Percentiles rank a stretch among this genome's conserved stretches.
These are phyloP conservation scores for Cladophialophora psammophila DNA, from an alignment of 2,329 filamentous ascomycete genomes.

Conservation along the genomic window DNA sequence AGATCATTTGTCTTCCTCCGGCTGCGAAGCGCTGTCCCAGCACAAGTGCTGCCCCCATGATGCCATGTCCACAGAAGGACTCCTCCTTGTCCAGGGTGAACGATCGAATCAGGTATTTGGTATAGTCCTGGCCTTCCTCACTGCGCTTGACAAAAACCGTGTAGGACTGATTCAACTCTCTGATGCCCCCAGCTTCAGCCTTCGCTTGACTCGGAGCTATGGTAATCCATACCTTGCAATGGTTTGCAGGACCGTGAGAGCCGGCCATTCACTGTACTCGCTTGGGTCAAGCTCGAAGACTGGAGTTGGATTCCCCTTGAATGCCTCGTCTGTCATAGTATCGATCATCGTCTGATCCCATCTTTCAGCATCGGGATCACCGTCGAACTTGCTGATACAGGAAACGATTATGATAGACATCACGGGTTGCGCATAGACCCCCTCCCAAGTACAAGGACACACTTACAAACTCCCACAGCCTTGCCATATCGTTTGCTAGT, in stretches of 20 bases:
- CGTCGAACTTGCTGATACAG: neutral
- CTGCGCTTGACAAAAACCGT: slow-evolving; percentile 18
- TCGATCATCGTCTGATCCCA: slow-evolving; percentile 11
- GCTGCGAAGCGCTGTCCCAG: neutral
- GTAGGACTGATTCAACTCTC: slow-evolving; percentile 24
- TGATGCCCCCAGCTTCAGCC: neutral
- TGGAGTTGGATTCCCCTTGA: slow-evolving; percentile 23
- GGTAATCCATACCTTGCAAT: slow-evolving; percentile 12
- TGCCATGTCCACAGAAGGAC: slow-evolving; percentile 22
- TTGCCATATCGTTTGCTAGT: neutral
- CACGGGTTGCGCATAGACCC: neutral
- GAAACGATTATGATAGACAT: neutral
- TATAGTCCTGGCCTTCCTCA: neutral
- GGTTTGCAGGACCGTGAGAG: neutral
- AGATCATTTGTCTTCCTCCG: neutral
- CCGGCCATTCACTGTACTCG: slow-evolving; percentile 8
- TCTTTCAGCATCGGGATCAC: neutral
- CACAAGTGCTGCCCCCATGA: slow-evolving; percentile 13
- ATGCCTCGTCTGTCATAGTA: slow-evolving; percentile 15
- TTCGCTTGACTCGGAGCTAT: neutral
- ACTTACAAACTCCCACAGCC: neutral
- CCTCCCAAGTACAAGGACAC: neutral
- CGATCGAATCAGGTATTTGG: slow-evolving; percentile 17
- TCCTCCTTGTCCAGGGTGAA: slow-evolving; percentile 23
- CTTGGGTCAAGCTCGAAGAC: slow-evolving; percentile 18